Evolutionary conservation across 2,329 filamentous ascomycete species (phyloP), one percentile per base, ranked within the genome.

Genomic region (Ophiostoma quercus): DNA sequence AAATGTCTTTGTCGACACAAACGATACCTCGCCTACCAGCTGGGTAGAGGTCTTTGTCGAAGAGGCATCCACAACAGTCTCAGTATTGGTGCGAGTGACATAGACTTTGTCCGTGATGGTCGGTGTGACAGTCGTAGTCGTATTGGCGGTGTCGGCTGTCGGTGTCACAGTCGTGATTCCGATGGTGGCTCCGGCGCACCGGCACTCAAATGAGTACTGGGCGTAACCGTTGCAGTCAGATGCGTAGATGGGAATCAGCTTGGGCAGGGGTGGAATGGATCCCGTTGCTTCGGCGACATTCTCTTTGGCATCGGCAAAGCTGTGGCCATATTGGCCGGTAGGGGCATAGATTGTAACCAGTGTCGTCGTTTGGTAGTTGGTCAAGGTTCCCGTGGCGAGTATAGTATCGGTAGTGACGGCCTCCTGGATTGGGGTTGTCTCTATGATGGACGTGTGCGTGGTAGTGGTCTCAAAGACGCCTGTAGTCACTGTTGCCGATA

Each of bases 1-100:
- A 5, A 71, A 41, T 2, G 69, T 71, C 7, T 9, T 67, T 6
- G 67, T 68, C 29, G 69, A 63, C 51, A 63, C 69, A n/a, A 71
- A 67, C 39, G 62, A 62, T 3, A 68, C 63, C 12, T 16, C 8
- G 2, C 69, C 69, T 14, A 63, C 62, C 1, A 69, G 62, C 39
- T 68, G 51, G 2, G 67, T 71, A n/a, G 63, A 29, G n/a, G 51
- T 39, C 29, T 39, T 9, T 2, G 68, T 70, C 4, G 51, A 39
- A 9, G 63, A 51, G 11, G 57, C 62, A 1, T 25, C 65, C 14
- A 19, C 29, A 0, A 9, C 37, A 5, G 67, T 70, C 2, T 32
- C 43, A 2, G 54, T 57, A 19, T 66, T 16, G 1, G 66, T 68
- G 14, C 25, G 34, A 0, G 69, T 68, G n/a, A 62, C 41, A 37